Percentiles rank a stretch among this genome's conserved stretches.
phyloP scores from a whole-genome alignment of 805 yeast genomes.

The Komagataella populi region DNA sequence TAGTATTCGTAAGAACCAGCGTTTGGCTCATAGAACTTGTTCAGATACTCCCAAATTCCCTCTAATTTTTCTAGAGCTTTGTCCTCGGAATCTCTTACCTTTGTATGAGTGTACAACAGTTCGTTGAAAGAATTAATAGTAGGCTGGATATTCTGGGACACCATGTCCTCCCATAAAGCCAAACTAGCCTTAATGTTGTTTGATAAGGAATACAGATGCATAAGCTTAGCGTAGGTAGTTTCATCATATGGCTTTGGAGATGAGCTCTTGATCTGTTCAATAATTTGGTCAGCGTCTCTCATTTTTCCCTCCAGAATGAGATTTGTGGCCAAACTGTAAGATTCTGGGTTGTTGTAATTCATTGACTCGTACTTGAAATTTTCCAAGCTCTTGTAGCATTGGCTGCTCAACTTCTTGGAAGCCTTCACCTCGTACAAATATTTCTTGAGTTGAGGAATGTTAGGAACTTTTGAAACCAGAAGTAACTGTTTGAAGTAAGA shows the following conservation, averaged over 20 bases:
- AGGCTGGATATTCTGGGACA: conserved; percentile 24
- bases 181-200: conserved; percentile 23
- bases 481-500: neutral
- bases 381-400: neutral
- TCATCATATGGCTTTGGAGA: conserved; percentile 16
- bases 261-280: neutral
- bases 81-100: conserved; percentile 11
- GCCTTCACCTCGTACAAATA: neutral
- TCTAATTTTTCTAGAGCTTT: conserved; percentile 22
- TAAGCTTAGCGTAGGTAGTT: conserved; percentile 25
- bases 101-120: conserved; percentile 24
- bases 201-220: conserved; percentile 29
- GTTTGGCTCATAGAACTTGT: conserved; percentile 22
- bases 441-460: neutral
- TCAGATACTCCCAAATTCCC: conserved; percentile 20
- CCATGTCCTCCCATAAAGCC: conserved; percentile 36
- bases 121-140: conserved; percentile 43
- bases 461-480: conserved; percentile 6
- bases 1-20: conserved; percentile 35
- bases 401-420: neutral
- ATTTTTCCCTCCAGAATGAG: neutral
- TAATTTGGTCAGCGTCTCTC: neutral
- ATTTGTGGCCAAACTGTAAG: neutral
- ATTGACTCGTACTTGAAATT: neutral
- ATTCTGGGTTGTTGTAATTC: neutral